A percentile compares a stretch with the other conserved stretches of the same genome.
phyloP scores from a whole-genome alignment of 2,329 filamentous ascomycete genomes.

The Microcyclosporella mali region DNA sequence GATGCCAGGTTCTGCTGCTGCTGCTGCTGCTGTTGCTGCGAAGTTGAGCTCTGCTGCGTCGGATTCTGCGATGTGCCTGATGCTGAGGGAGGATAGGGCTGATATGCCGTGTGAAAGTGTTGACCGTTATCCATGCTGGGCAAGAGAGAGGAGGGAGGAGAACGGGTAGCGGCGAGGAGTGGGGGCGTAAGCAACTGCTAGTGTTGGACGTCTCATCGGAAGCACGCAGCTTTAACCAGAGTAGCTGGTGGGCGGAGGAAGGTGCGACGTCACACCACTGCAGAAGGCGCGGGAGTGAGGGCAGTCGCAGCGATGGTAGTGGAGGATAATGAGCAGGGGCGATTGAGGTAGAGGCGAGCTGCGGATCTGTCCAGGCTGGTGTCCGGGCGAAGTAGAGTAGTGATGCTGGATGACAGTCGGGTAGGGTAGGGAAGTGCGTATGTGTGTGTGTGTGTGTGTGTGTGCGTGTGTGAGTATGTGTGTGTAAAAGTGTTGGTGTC shows the following conservation, averaged over 20 bases:
- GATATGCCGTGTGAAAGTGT: constrained; percentile 24
- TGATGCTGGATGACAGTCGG: no score
- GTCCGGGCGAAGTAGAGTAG: background rate
- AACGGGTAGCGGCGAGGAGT: constrained; percentile 9
- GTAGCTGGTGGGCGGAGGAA: constrained; percentile 1
- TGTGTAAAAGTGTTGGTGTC: no score
- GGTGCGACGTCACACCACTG: no score
- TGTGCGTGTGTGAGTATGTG: no score
- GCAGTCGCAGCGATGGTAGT: constrained; percentile 1
- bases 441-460: no score
- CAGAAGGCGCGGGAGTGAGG: background rate
- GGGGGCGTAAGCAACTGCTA: constrained; percentile 4
- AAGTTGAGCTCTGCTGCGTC: constrained; percentile 2
- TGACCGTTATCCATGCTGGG: constrained; percentile 20
- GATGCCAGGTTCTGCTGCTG: constrained; percentile 17
- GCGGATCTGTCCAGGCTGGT: background rate
- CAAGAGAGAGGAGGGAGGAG: constrained; percentile 1
- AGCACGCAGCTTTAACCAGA: constrained; percentile 3
- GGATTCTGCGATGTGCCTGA: background rate
- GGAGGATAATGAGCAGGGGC: background rate
- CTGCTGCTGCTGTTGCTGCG: constrained; percentile 17
- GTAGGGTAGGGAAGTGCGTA: no score
- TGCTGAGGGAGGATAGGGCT: constrained; percentile 17
- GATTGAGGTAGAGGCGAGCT: background rate
- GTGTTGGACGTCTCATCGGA: constrained; percentile 6